phyloP scores from a whole-genome alignment of 306 rosid species.

The Cicer cuneatum region DNA sequence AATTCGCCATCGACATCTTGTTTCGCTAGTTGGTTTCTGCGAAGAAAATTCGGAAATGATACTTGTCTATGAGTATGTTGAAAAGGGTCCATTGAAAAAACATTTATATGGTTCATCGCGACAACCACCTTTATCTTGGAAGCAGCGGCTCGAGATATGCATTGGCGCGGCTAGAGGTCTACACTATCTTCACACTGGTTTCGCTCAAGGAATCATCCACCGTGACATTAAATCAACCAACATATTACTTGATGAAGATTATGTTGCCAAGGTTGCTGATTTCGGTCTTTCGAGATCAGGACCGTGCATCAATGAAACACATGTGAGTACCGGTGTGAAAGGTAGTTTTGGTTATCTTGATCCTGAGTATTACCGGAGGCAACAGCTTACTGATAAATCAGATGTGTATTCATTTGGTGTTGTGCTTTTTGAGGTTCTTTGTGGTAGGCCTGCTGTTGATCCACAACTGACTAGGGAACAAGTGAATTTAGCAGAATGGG shows the following conservation, averaged over 20 bases:
- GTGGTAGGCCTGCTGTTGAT: conserved; percentile 96
- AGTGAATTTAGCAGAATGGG: conserved; percentile 96
- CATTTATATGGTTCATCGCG: conserved; percentile 76
- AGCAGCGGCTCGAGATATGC: conserved; percentile 94
- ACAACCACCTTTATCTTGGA: conserved; percentile 73
- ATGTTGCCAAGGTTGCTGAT: conserved; percentile 96
- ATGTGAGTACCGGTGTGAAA: conserved; percentile 94
- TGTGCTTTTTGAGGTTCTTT: conserved; percentile 92
- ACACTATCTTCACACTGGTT: conserved; percentile 98
- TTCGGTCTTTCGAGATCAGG: conserved; percentile 98
- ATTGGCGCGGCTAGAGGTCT: conserved; percentile 96
- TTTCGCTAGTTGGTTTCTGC: conserved; percentile 89
- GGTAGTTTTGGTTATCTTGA: conserved; percentile 97
- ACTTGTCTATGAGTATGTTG: conserved; percentile 90
- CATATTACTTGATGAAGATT: conserved; percentile 82
- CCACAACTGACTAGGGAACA: conserved; percentile 81
- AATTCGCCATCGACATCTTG: conserved; percentile 95
- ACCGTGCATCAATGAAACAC: conserved; percentile 88
- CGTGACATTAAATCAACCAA: conserved; percentile 98
- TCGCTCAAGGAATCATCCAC: conserved; percentile 95
- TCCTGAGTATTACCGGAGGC: conserved; percentile 95
- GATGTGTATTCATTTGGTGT: conserved; percentile 97
- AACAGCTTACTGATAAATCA: conserved; percentile 94
- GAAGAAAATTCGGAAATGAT: conserved; percentile 98
- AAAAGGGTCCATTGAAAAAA: conserved; percentile 82